Conservation (phyloP, 1,139 yeast genomes). For the Martiniozyma asiatica region DNA sequence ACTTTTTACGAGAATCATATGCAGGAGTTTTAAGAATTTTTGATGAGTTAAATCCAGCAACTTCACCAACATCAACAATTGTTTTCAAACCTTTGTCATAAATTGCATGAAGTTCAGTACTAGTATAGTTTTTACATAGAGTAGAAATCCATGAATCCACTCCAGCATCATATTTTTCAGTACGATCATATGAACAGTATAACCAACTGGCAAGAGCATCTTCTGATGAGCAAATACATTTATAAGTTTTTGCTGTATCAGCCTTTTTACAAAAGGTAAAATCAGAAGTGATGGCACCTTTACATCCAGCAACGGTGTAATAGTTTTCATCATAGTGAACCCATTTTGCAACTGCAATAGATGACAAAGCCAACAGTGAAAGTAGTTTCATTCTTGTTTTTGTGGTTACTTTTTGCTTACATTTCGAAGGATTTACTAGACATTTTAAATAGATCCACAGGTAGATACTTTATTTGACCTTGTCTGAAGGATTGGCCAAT, state of each 20-base stretch:
- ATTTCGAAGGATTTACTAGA: no score
- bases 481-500: no score
- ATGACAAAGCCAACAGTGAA: no score
- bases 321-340: constrained; percentile 10
- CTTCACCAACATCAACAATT: constrained; percentile 4
- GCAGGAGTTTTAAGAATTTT: constrained; percentile 2
- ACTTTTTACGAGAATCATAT: constrained; percentile 10
- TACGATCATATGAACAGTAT: constrained; percentile 7
- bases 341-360: constrained; percentile 7
- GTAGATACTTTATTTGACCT: no score
- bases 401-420: no score
- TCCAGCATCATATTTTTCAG: neutral
- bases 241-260: constrained; percentile 14
- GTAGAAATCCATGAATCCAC: constrained; percentile 2
- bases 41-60: constrained; percentile 1
- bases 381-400: no score
- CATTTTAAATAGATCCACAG: no score
- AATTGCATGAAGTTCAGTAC: neutral
- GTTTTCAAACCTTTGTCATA: neutral
- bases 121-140: neutral
- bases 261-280: constrained; percentile 22
- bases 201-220: constrained; percentile 12
- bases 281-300: constrained; percentile 21
- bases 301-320: constrained; percentile 23
- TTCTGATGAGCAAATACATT: constrained; percentile 15